A percentile compares a stretch with the other conserved stretches of the same genome.
Conservation (phyloP, 2,329 filamentous ascomycete species). For the Pestalotiopsis fici region DNA sequence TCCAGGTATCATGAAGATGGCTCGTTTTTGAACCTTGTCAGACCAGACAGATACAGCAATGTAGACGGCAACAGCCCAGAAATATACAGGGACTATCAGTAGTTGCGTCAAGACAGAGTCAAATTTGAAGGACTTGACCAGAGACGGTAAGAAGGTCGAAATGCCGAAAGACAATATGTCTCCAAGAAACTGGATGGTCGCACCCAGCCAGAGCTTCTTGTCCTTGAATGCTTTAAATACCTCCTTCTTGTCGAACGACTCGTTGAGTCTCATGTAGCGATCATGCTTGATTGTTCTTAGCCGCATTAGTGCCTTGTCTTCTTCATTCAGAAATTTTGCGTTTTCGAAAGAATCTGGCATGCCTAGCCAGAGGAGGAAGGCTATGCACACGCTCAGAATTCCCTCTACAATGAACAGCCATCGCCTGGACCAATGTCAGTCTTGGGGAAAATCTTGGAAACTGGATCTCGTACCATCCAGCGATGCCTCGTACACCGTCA, state of each 20-base stretch:
- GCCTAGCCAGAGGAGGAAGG: conserved; percentile 1
- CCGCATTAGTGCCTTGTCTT: conserved; percentile 11
- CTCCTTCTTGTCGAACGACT: conserved; percentile 12
- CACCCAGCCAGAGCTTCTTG: conserved; percentile 11
- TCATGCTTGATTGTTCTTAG: conserved; percentile 9
- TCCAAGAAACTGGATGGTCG: conserved; percentile 9
- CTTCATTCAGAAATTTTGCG: conserved; percentile 9
- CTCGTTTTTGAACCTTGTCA: conserved; percentile 12
- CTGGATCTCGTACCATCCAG: conserved; percentile 4
- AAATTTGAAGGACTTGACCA: conserved; percentile 13
- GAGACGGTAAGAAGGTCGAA: conserved; percentile 10
- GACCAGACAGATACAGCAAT: conserved; percentile 12
- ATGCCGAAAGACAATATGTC: conserved; percentile 8
- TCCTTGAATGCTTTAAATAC: conserved; percentile 12
- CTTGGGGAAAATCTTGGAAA: background rate
- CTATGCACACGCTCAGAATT: conserved; percentile 5
- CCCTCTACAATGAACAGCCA: conserved; percentile 11
- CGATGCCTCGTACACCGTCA: conserved; percentile 5
- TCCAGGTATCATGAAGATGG: conserved; percentile 11
- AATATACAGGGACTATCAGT: conserved; percentile 12
- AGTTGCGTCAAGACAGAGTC: conserved; percentile 8
- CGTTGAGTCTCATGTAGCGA: conserved; percentile 10
- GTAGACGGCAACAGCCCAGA: conserved; percentile 11
- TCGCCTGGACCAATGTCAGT: background rate
- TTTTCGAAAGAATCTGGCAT: conserved; percentile 13